Percentiles rank a stretch among this genome's conserved stretches.
Evolutionary conservation across 306 rosid genomes (phyloP).

Genomic region (Cicer chorassanicum): DNA sequence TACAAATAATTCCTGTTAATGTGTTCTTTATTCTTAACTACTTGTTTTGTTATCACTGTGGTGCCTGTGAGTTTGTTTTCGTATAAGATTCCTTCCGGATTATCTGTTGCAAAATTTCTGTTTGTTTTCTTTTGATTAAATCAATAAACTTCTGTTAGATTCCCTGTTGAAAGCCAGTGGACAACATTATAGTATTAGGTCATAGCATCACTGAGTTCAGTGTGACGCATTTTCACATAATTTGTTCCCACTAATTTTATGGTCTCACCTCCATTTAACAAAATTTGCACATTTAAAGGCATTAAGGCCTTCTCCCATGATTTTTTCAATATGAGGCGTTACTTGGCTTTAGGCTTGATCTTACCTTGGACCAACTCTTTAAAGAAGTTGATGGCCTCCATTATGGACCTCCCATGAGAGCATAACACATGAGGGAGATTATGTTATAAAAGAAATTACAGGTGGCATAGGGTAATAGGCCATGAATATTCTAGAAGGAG

Average conservation of each 20-base stretch:
- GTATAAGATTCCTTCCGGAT: slow-evolving; percentile 35
- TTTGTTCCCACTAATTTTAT: not conserved
- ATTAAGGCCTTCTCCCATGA: not conserved
- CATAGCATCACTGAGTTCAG: too few species aligned
- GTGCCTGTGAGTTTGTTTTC: slow-evolving; percentile 20
- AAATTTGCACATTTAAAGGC: not conserved
- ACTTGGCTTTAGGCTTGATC: not conserved
- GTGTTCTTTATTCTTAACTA: slow-evolving; percentile 11
- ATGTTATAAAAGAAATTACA: too few species aligned
- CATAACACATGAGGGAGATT: too few species aligned
- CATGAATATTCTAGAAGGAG: too few species aligned
- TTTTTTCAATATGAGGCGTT: not conserved
- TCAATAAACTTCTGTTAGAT: not conserved
- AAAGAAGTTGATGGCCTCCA: too few species aligned
- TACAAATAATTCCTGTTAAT: slow-evolving; percentile 5
- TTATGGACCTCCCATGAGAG: too few species aligned
- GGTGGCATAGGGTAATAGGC: too few species aligned
- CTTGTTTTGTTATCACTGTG: slow-evolving; percentile 26
- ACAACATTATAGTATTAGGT: too few species aligned
- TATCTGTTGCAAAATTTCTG: not conserved
- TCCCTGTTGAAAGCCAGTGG: not conserved
- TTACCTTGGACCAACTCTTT: not conserved
- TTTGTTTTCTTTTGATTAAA: not conserved
- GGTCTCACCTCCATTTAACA: not conserved
- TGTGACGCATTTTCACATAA: not conserved